Evolutionary conservation across 2,329 filamentous ascomycete genomes (phyloP).

Genomic region (Meredithiella fracta): DNA sequence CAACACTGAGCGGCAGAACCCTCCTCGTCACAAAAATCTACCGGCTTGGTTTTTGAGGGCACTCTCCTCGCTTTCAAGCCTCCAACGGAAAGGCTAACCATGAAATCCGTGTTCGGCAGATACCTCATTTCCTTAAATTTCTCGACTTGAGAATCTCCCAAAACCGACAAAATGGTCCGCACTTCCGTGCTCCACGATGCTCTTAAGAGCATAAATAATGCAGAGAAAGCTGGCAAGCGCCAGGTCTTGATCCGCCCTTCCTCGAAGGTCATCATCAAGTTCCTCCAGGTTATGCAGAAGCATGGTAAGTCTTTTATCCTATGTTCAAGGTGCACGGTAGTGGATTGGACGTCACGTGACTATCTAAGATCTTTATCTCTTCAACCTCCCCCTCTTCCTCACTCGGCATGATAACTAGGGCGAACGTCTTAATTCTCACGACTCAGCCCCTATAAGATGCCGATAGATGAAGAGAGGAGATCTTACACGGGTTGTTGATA

Average conservation of each 20-base stretch:
- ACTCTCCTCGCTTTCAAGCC: conserved; percentile 52
- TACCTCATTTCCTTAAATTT: conserved; percentile 41
- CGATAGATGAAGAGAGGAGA: conserved; percentile 82
- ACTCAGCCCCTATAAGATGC: conserved; percentile 99
- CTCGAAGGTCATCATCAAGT: conserved; percentile 99
- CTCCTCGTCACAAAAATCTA: conserved; percentile 31
- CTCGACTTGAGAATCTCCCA: conserved; percentile 66
- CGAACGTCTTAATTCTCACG: conserved; percentile 70
- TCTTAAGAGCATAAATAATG: conserved; percentile 99
- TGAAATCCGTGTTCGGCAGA: conserved; percentile 29
- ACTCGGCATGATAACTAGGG: conserved; percentile 99
- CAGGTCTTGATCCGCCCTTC: conserved; percentile 95
- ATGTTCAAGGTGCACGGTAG: neutral
- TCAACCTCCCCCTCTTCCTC: conserved; percentile 15
- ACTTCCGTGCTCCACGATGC: conserved; percentile 99
- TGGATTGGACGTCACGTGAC: neutral
- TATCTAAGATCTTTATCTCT: conserved; percentile 1
- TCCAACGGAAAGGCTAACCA: conserved; percentile 41
- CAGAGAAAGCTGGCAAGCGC: conserved; percentile 99
- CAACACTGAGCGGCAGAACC: conserved; percentile 56
- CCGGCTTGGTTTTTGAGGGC: conserved; percentile 31
- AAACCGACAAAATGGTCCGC: conserved; percentile 85
- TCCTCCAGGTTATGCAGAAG: conserved; percentile 97
- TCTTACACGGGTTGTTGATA: conserved; percentile 90
- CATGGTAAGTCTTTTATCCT: conserved; percentile 61